Percentiles rank a stretch among this genome's conserved stretches.
Evolutionary conservation across 2,329 filamentous ascomycete species (phyloP).

Genomic region (Aspergillus hiratsukae): DNA sequence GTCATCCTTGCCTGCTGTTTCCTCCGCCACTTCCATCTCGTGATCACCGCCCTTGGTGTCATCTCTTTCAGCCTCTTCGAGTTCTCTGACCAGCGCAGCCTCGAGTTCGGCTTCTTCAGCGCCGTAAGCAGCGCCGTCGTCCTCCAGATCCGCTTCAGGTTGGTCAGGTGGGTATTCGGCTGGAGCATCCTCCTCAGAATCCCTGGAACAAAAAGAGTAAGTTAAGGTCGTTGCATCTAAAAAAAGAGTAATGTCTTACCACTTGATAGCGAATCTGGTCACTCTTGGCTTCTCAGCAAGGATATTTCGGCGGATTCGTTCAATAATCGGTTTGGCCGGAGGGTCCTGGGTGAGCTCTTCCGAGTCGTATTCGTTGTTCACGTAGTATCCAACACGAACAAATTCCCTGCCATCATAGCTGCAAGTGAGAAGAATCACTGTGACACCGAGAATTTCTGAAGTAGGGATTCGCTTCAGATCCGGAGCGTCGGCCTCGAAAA

Average conservation of each 20-base stretch:
- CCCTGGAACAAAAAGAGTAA: slow-evolving; percentile 54
- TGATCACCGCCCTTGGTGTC: slow-evolving; percentile 53
- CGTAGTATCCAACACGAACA: slow-evolving; percentile 96
- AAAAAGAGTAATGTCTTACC: slow-evolving; percentile 51
- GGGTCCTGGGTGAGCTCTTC: slow-evolving; percentile 86
- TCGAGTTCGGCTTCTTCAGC: slow-evolving; percentile 80
- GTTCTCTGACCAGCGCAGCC: slow-evolving; percentile 54
- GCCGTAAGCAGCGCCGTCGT: slow-evolving; percentile 81
- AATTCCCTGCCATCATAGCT: slow-evolving; percentile 96
- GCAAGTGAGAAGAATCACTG: slow-evolving; percentile 92
- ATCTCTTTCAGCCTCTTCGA: slow-evolving; percentile 45
- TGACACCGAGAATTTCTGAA: slow-evolving; percentile 93
- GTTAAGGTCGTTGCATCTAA: neutral
- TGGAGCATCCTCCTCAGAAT: slow-evolving; percentile 94
- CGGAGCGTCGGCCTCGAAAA: slow-evolving; percentile 92
- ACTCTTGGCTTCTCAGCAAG: slow-evolving; percentile 96
- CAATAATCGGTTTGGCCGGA: slow-evolving; percentile 84
- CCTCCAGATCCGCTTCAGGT: slow-evolving; percentile 84
- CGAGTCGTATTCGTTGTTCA: slow-evolving; percentile 98
- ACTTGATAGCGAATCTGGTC: slow-evolving; percentile 97
- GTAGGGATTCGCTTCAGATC: slow-evolving; percentile 87
- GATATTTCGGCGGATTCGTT: slow-evolving; percentile 87
- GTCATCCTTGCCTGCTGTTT: slow-evolving; percentile 41
- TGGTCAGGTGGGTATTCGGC: slow-evolving; percentile 96
- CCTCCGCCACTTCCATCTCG: slow-evolving; percentile 70